phyloP scores from a whole-genome alignment of 177 flowering plant genomes.

The Vitis hybrid region DNA sequence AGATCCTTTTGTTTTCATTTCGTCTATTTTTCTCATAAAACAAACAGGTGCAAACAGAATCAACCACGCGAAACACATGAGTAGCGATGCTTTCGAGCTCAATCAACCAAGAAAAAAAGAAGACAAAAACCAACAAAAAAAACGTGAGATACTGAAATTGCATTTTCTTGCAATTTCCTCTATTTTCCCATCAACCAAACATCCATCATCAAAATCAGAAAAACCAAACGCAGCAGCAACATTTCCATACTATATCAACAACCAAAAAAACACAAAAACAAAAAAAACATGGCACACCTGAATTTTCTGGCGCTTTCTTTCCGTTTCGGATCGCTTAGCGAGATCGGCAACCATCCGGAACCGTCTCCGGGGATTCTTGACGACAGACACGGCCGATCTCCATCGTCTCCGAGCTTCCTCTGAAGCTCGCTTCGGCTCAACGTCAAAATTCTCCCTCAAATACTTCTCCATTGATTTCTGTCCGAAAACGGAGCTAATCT shows the following conservation, averaged over 20 bases:
- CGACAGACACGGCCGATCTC: conserved; percentile 56
- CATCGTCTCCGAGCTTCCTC: conserved; percentile 53
- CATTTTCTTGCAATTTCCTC: background rate
- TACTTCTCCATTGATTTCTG: conserved; percentile 43
- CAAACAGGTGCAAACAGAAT: no score
- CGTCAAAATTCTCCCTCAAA: conserved; percentile 51
- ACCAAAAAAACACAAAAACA: no score
- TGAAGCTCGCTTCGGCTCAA: conserved; percentile 46
- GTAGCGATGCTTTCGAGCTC: no score
- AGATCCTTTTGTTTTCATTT: no score
- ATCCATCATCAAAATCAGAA: background rate
- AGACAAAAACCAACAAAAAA: background rate
- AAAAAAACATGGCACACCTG: conserved; percentile 31
- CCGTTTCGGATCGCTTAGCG: conserved; percentile 48
- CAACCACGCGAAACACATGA: no score
- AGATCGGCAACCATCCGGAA: conserved; percentile 72
- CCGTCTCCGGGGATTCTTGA: conserved; percentile 57
- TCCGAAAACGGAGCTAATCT: background rate
- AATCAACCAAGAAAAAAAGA: no score
- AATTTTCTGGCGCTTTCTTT: conserved; percentile 31
- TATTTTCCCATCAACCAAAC: background rate
- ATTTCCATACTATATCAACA: no score
- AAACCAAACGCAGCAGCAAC: background rate
- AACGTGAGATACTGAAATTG: background rate
- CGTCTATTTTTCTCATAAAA: no score